Conservation (phyloP, 129 eudicot species). For the Chrysanthemum seticuspe region DNA sequence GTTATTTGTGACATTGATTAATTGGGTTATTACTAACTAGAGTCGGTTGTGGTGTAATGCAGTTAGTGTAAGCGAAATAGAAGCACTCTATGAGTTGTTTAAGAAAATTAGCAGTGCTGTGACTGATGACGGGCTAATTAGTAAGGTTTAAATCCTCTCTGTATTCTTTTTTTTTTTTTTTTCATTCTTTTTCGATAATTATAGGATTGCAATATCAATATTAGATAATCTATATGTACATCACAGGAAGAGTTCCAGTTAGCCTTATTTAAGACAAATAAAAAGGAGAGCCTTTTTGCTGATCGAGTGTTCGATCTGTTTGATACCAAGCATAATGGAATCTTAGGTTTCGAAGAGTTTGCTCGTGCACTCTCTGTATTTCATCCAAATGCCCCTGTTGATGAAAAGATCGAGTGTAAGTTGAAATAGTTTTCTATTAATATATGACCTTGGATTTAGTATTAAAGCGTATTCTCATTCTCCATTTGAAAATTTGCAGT, state of each 20-base stretch:
- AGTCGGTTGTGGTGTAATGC: conserved; percentile 26
- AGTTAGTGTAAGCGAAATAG: conserved; percentile 69
- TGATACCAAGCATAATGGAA: conserved; percentile 13
- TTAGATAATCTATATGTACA: neutral
- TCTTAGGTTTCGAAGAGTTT: conserved; percentile 4
- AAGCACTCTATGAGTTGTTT: conserved; percentile 62
- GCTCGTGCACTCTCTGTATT: conserved; percentile 8
- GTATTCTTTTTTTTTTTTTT: neutral
- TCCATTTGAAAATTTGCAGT: conserved; percentile 31
- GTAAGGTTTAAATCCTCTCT: conserved; percentile 34
- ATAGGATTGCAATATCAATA: neutral
- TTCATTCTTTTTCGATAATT: neutral
- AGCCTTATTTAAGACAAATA: conserved; percentile 61
- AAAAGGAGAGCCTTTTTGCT: conserved; percentile 67
- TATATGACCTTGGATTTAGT: neutral
- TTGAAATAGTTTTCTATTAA: neutral
- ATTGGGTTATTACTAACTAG: neutral
- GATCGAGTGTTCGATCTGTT: conserved; percentile 44
- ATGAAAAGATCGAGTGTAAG: conserved; percentile 8
- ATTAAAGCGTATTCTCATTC: neutral
- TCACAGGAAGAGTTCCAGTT: conserved; percentile 75
- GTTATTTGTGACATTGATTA: neutral
- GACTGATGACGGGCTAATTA: conserved; percentile 27
- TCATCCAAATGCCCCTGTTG: conserved; percentile 6
- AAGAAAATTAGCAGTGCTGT: conserved; percentile 29